Percentiles rank a stretch among this genome's conserved stretches.
phyloP scores from a whole-genome alignment of 2,329 filamentous ascomycete species.

The Basipetospora chlamydospora region DNA sequence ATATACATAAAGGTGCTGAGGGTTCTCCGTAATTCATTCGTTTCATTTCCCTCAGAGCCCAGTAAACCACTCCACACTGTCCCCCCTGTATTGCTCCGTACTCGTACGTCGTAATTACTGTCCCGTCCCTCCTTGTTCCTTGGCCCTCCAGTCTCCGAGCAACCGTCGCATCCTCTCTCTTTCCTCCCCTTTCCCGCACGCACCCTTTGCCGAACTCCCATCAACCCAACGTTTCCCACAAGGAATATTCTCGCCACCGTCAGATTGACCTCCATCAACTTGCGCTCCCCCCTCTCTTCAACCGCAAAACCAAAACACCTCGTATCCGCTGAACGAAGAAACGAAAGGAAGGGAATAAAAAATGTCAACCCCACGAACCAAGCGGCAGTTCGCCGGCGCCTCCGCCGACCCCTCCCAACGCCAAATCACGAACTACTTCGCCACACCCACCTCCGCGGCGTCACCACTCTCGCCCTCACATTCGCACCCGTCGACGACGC shows the following conservation, averaged over 20 bases:
- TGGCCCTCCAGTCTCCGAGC: too few relatives aligned
- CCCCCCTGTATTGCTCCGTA: neutral
- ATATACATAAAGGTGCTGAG: too few relatives aligned
- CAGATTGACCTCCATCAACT: too few relatives aligned
- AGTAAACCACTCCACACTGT: neutral
- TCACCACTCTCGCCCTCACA: conserved; percentile 5
- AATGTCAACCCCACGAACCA: conserved; percentile 41
- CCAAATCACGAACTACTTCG: conserved; percentile 52
- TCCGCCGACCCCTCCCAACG: conserved; percentile 43
- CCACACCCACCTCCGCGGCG: conserved; percentile 11
- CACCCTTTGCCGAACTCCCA: too few relatives aligned
- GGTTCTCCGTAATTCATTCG: conserved; percentile 1
- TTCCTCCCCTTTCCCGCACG: neutral
- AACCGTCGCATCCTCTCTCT: conserved; percentile 5
- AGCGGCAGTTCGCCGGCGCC: conserved; percentile 47
- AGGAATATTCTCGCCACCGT: too few relatives aligned
- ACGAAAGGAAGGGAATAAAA: neutral
- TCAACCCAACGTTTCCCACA: too few relatives aligned
- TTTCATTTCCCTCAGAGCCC: conserved; percentile 2
- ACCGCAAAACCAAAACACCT: neutral
- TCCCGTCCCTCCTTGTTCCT: too few relatives aligned
- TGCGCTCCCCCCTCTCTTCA: too few relatives aligned
- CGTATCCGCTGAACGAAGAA: neutral
- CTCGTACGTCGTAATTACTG: too few relatives aligned
- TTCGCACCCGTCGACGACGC: conserved; percentile 20